phyloP scores from a whole-genome alignment of 306 rosid species.

The Citrullus amarus region DNA sequence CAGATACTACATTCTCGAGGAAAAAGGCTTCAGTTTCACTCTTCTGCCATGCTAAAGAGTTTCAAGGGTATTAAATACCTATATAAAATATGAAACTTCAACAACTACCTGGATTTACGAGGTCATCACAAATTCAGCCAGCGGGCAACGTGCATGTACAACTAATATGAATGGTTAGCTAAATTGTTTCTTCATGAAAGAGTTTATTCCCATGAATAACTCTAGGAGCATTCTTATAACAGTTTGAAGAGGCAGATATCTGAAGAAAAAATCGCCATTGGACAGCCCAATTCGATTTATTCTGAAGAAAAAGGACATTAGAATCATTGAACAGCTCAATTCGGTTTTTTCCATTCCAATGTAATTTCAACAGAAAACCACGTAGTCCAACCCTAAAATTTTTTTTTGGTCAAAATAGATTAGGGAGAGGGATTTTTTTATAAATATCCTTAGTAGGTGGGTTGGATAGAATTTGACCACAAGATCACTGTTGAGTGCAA shows the following conservation, averaged over 20 bases:
- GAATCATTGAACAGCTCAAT: no score
- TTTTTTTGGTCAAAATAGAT: background rate
- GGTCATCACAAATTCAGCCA: background rate
- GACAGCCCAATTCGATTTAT: background rate
- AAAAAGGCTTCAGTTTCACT: background rate
- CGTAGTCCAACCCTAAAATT: background rate
- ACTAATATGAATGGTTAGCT: background rate
- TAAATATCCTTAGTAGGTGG: background rate
- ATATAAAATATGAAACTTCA: background rate
- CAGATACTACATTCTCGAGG: background rate
- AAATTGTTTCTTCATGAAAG: background rate
- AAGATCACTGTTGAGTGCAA: background rate
- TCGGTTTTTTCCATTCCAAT: background rate
- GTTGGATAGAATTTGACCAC: background rate
- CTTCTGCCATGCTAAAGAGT: background rate
- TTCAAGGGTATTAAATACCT: background rate
- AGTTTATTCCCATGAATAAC: background rate
- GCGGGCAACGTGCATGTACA: background rate
- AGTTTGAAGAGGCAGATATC: background rate
- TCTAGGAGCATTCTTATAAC: background rate
- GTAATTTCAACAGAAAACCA: background rate
- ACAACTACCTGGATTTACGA: background rate
- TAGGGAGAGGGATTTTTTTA: background rate
- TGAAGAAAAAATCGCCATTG: background rate
- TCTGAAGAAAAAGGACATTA: no score